Base-by-base conservation (phyloP, 2,329 filamentous ascomycete genomes). In the Tolypocladium endophyticum region DNA sequence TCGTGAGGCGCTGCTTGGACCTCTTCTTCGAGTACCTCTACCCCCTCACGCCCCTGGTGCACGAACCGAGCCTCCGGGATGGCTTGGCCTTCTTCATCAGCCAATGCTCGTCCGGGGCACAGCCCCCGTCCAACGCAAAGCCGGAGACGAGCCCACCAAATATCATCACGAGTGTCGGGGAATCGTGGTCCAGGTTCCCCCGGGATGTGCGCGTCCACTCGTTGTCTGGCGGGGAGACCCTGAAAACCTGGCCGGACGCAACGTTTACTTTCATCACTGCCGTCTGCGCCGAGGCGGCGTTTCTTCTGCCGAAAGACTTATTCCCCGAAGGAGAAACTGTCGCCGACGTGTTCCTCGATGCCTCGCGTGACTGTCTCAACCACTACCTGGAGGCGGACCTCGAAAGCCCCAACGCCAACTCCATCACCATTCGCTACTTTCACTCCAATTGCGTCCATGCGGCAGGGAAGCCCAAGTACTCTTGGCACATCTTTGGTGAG, bases 361-460 rank as follows among this genome's bases (percentile, higher is more conserved):
- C 74, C 0, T 78, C 76, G 0, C 69, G 75, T 0, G 67, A 68
- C 47, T 75, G 72, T 18, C 65, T 78, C 9, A 68, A 69, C 18
- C 68, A 69, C 25, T 77, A 77, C 36, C 65, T 76, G 0, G 76
- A 78, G 38, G 68, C 70, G 0, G 76, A 79, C 38, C 65, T 79
- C 0, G 75, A 77, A 55, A 70, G 66, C 14, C 76, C 76, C 0
- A 74, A 71, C 56, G 74, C 75, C 1, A 75, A 72, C 55, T 79
- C 76, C 4, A 70, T 78, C 33, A 69, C 72, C 2, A 76, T 77
- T 23, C 72, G 76, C 4, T 77, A 77, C 57, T 76, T 77, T 30
- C 76, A 79, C 57, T 78, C 76, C 18, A 77, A 77, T 58, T 77
- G 75, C 50, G 64, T 78, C 2, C 76, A 78, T 55, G 74, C 74